Evolutionary conservation across 768 basidiomycete species (phyloP), one percentile per base, ranked within the genome.

Genomic region (Sporobolomyces pararoseus): DNA sequence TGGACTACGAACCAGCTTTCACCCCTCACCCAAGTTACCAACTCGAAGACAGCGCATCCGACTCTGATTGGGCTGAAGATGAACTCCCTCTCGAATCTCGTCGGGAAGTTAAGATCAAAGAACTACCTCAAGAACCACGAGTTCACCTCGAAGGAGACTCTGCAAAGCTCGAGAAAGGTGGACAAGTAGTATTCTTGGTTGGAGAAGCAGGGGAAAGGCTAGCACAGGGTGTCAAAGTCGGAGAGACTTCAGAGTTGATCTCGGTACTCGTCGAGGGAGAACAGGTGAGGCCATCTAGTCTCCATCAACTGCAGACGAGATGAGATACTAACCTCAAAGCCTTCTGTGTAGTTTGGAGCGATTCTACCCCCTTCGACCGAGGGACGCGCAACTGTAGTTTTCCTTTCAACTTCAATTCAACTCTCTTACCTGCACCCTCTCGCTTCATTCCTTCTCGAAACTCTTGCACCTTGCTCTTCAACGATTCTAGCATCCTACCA

Each of bases 211-310:
- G 72, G 2, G 72, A 73, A 60, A 25, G 61, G 29, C 2, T 70
- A 2, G 65, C 68, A 14, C 60, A 63, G 27, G 67, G 65, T 0
- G 27, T 70, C 0, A 7, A 60, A 44, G 29, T 63, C 3, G 47
- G 53, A n/a, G 58, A 49, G 6, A 23, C 0, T 4, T 25, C 54
- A 5, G 44, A 29, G 44, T 49, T 53, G 42, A 50, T 63, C 2
- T 4, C 35, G 31, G 65, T 73, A 17, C 7, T 42, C 44, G 17
- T 79, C 75, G 44, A 80, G 74, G 79, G 79, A 75, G 62, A 78
- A 75, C 60, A 78, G 77, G 80, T 80, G 64, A 69, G 78, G 13
- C n/a, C n/a, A n/a, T n/a, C n/a, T n/a, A n/a, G n/a, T n/a, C n/a
- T n/a, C n/a, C n/a, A n/a, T n/a, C n/a, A n/a, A n/a, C n/a, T n/a